A percentile compares a stretch with the other conserved stretches of the same genome.
These are phyloP conservation scores for Lentinula lateritia DNA, from an alignment of 768 basidiomycete species.

Conservation along the genomic window DNA sequence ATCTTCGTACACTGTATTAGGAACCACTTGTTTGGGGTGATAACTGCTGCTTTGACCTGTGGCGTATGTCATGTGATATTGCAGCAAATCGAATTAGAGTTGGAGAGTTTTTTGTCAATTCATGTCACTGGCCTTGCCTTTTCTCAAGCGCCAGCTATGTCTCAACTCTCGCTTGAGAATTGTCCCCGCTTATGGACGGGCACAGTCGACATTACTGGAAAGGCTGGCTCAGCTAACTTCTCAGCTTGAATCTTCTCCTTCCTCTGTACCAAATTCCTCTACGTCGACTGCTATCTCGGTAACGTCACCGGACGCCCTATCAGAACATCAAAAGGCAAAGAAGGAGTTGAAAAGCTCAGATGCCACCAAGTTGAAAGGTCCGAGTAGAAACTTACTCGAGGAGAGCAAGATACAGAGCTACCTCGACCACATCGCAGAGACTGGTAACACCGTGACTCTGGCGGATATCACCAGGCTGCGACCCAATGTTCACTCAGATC, in stretches of 20 bases:
- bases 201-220: slow-evolving; percentile 2
- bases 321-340: not conserved
- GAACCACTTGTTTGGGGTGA: not conserved
- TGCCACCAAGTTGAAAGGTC: not conserved
- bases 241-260: not conserved
- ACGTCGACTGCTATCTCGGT: not conserved
- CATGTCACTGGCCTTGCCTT: slow-evolving; percentile 4
- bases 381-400: slow-evolving; percentile 25
- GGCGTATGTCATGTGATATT: not conserved
- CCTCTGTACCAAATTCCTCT: not conserved
- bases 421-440: slow-evolving; percentile 46
- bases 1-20: not conserved
- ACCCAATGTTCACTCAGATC: slow-evolving; percentile 32
- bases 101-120: not conserved
- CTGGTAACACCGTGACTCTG: slow-evolving; percentile 44
- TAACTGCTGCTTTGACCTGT: not conserved
- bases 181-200: not conserved
- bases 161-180: not conserved
- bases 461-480: slow-evolving; percentile 58
- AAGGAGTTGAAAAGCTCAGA: not conserved
- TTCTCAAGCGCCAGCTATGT: slow-evolving; percentile 4
- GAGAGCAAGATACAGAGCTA: slow-evolving; percentile 48
- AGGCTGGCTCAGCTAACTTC: not conserved
- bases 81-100: not conserved
- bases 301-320: not conserved